Conservation (phyloP, 768 basidiomycete genomes). For the Sporobolomyces pararoseus region DNA sequence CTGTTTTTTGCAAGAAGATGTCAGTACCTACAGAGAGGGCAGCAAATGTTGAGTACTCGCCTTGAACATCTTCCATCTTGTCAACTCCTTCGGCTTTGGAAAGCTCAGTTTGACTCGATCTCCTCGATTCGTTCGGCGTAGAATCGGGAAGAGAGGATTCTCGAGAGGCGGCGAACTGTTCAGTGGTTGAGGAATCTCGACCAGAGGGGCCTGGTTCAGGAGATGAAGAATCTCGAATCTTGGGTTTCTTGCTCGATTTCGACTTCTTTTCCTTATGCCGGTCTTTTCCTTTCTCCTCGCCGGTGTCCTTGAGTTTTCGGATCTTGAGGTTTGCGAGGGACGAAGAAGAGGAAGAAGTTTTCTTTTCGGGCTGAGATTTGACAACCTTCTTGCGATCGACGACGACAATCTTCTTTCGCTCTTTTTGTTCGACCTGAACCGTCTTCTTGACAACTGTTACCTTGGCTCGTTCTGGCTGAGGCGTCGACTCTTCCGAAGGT, state of each 20-base stretch:
- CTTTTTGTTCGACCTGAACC: background rate
- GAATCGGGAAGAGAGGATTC: slow-evolving; percentile 1
- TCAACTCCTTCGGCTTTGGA: slow-evolving; percentile 19
- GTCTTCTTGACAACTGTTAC: slow-evolving; percentile 2
- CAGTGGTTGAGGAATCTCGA: background rate
- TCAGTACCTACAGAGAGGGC: too few relatives aligned
- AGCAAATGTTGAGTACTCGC: too few relatives aligned
- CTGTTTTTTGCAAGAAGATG: background rate
- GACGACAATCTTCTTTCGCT: slow-evolving; percentile 23
- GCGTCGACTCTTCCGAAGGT: background rate
- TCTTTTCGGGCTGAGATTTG: slow-evolving; percentile 16
- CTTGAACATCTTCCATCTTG: background rate
- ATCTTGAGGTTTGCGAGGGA: slow-evolving; percentile 23
- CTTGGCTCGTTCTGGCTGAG: background rate
- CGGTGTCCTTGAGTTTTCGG: slow-evolving; percentile 12
- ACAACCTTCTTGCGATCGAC: slow-evolving; percentile 15
- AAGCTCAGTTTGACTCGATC: slow-evolving; percentile 9
- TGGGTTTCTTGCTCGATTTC: slow-evolving; percentile 1
- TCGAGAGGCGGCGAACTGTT: background rate
- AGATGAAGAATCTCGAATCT: slow-evolving; percentile 20
- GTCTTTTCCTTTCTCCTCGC: slow-evolving; percentile 2
- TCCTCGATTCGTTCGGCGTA: slow-evolving; percentile 1
- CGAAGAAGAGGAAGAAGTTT: background rate
- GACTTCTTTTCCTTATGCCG: background rate
- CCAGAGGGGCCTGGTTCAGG: background rate